phyloP scores from a whole-genome alignment of 352 stramenopile species.

The Stephanocyclus meneghinianus region DNA sequence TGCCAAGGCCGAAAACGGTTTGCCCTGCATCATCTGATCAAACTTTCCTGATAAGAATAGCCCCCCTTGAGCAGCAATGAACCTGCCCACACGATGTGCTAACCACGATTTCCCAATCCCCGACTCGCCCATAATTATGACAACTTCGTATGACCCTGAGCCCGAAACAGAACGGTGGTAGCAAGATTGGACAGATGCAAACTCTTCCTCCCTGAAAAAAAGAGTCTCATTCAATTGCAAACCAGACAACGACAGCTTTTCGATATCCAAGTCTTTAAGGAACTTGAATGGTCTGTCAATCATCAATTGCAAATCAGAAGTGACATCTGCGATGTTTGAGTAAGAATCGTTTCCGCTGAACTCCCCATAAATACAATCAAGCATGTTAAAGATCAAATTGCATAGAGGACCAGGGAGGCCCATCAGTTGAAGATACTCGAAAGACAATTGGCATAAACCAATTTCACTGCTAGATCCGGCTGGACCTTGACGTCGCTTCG shows the following conservation, averaged over 20 bases:
- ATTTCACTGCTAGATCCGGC: neutral
- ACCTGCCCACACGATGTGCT: constrained; percentile 12
- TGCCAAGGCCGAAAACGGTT: constrained; percentile 40
- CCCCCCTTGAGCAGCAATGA: constrained; percentile 16
- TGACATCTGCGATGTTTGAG: constrained; percentile 19
- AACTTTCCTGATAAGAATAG: constrained; percentile 52
- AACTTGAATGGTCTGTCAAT: constrained; percentile 24
- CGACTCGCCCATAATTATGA: constrained; percentile 22
- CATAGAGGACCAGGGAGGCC: constrained; percentile 28
- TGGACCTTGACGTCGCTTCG: constrained; percentile 1
- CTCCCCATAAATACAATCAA: constrained; percentile 26
- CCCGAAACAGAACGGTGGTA: constrained; percentile 24
- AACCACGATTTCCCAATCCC: constrained; percentile 31
- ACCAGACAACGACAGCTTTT: constrained; percentile 3
- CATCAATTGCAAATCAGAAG: constrained; percentile 32
- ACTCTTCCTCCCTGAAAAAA: constrained; percentile 24
- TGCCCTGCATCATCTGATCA: constrained; percentile 45
- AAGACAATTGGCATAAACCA: neutral
- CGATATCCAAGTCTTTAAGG: constrained; percentile 30
- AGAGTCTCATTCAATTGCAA: constrained; percentile 15
- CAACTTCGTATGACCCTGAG: constrained; percentile 16
- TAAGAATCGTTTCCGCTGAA: constrained; percentile 36
- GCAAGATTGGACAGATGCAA: constrained; percentile 13
- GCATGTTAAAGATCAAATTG: constrained; percentile 40
- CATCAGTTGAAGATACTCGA: constrained; percentile 19